Percentiles rank a stretch among this genome's conserved stretches.
Evolutionary conservation across 176 grass and related monocot genomes (phyloP).

Genomic region (Canna indica): DNA sequence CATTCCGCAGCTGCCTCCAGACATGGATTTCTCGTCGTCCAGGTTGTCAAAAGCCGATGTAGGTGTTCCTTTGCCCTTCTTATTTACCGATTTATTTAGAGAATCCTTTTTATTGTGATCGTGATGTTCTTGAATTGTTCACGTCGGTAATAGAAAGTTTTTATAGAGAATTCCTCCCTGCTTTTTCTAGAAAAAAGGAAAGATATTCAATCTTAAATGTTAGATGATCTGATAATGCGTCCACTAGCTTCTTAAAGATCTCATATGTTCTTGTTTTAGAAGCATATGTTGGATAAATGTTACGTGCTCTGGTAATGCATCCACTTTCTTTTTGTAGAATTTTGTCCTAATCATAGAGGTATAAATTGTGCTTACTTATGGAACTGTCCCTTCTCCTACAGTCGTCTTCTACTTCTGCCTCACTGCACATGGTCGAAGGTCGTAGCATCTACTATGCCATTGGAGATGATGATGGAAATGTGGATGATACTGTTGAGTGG

Average conservation of each 20-base stretch:
- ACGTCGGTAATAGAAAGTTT: too few species aligned
- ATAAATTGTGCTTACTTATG: not conserved
- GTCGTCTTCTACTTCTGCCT: slow-evolving; percentile 38
- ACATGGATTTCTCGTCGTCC: not conserved
- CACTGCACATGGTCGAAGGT: slow-evolving; percentile 56
- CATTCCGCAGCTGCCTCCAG: not conserved
- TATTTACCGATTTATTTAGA: not conserved
- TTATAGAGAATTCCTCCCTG: too few species aligned
- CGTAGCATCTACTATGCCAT: slow-evolving; percentile 45
- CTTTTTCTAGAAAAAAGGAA: too few species aligned
- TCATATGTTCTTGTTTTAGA: too few species aligned
- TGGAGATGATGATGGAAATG: slow-evolving; percentile 38
- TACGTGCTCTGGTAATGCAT: too few species aligned
- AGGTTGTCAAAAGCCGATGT: not conserved
- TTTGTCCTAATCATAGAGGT: not conserved
- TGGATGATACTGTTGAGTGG: slow-evolving; percentile 18
- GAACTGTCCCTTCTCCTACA: slow-evolving; percentile 2
- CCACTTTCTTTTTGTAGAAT: too few species aligned
- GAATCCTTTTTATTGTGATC: not conserved
- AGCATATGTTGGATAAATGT: too few species aligned
- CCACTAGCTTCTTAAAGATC: too few species aligned
- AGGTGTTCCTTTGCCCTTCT: not conserved
- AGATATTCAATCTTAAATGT: too few species aligned
- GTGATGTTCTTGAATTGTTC: not conserved
- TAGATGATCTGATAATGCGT: too few species aligned